These are phyloP conservation scores for Aspergillus ochraceus DNA, from an alignment of 2,329 filamentous ascomycete species.

Conservation along the genomic window DNA sequence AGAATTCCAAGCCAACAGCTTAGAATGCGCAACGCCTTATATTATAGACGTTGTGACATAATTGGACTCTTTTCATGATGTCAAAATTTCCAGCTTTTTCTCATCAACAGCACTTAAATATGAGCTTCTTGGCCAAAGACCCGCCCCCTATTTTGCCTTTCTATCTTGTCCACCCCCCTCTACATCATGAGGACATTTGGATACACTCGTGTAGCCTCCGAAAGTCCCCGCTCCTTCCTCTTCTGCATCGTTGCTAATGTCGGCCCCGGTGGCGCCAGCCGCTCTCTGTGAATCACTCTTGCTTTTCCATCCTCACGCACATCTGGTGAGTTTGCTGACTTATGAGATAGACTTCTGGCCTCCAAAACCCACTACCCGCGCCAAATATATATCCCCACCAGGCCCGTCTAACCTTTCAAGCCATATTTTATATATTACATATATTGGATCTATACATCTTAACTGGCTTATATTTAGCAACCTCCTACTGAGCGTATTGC, in stretches of 20 bases:
- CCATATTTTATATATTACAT: constrained; percentile 13
- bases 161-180: neutral
- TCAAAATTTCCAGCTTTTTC: too few species aligned
- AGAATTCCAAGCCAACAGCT: too few species aligned
- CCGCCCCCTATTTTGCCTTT: neutral
- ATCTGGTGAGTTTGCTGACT: constrained; percentile 3
- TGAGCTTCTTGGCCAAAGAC: too few species aligned
- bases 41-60: too few species aligned
- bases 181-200: neutral
- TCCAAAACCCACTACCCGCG: neutral
- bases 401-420: constrained; percentile 8
- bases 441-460: constrained; percentile 11
- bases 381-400: neutral
- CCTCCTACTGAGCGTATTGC: constrained; percentile 14
- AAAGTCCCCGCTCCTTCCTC: constrained; percentile 14
- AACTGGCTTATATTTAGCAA: constrained; percentile 17
- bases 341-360: constrained; percentile 4
- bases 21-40: too few species aligned
- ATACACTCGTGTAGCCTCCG: neutral
- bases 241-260: constrained; percentile 16
- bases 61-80: too few species aligned
- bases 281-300: constrained; percentile 7
- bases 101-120: too few species aligned
- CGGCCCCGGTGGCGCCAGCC: constrained; percentile 11
- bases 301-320: constrained; percentile 1